Percentiles rank a stretch among this genome's conserved stretches.
phyloP scores from a whole-genome alignment of 495 filamentous ascomycete species.

The Haplographium delicatum region DNA sequence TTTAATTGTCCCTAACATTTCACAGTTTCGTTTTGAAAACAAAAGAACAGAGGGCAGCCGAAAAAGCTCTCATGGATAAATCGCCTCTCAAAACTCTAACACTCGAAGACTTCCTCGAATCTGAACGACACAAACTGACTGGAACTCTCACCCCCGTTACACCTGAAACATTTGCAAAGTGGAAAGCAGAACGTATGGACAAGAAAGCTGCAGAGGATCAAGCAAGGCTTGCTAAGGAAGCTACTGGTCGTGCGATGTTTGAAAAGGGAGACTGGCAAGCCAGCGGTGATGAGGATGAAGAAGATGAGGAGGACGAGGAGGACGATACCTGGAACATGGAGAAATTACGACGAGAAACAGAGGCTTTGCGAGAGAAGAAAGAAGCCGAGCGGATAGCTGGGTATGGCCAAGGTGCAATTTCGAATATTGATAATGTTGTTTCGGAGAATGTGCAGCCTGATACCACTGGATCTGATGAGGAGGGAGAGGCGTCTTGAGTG shows the following conservation, averaged over 20 bases:
- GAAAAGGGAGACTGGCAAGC: constrained; percentile 90
- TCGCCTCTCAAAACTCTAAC: constrained; percentile 91
- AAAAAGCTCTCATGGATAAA: constrained; percentile 97
- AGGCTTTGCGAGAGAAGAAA: constrained; percentile 55
- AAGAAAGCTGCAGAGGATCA: constrained; percentile 94
- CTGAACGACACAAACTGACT: constrained; percentile 86
- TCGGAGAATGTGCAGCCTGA: constrained; percentile 21
- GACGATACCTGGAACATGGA: constrained; percentile 74
- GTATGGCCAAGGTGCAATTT: constrained; percentile 16
- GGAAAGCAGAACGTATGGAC: constrained; percentile 85
- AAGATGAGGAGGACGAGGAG: constrained; percentile 46
- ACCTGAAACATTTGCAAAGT: constrained; percentile 83
- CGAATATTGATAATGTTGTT: constrained; percentile 22
- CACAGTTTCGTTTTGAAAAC: constrained; percentile 91
- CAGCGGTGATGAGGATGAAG: constrained; percentile 56
- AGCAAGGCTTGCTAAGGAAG: constrained; percentile 84
- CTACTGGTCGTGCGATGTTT: constrained; percentile 89
- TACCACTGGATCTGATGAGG: constrained; percentile 20
- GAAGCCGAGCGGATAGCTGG: constrained; percentile 52
- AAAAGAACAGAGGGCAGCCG: constrained; percentile 90
- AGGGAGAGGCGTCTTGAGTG: constrained; percentile 19
- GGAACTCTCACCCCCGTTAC: constrained; percentile 90
- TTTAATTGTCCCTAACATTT: constrained; percentile 23
- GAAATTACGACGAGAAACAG: constrained; percentile 65
- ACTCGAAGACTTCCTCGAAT: constrained; percentile 94